These are phyloP conservation scores for Tolypocladium guangdongense DNA, from an alignment of 2,329 filamentous ascomycete species.

Conservation along the genomic window DNA sequence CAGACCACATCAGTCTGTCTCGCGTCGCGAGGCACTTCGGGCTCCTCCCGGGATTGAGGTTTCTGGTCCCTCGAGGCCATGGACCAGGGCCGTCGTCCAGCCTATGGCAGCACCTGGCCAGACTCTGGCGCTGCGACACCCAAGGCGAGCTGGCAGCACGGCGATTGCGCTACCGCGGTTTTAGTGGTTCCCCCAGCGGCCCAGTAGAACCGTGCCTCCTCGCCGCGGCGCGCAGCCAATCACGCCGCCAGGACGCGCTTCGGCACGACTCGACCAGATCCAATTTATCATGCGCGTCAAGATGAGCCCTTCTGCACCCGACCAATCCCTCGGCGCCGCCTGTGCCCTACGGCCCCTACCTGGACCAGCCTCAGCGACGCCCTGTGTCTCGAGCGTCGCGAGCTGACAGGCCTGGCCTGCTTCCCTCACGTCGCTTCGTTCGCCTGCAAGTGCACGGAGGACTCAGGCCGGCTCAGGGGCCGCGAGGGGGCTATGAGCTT, in stretches of 20 bases:
- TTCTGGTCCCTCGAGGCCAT: not conserved
- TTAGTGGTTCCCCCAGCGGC: not conserved
- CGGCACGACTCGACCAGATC: conserved; percentile 6
- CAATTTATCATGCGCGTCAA: conserved; percentile 12
- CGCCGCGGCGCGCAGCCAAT: conserved; percentile 4
- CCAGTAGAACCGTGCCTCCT: not conserved
- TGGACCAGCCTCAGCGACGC: not conserved
- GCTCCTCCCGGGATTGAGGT: not conserved
- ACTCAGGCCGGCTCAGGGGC: not conserved
- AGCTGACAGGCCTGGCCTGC: not conserved
- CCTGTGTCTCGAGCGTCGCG: not conserved
- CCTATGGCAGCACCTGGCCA: not conserved
- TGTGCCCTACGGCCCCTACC: not conserved
- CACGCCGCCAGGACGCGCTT: conserved; percentile 7
- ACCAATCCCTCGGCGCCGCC: conserved; percentile 4
- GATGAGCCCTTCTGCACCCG: conserved; percentile 5
- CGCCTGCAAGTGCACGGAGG: not conserved
- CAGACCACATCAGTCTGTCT: not conserved
- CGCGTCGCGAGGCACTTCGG: not conserved
- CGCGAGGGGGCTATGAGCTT: not conserved
- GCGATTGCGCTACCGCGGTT: not conserved
- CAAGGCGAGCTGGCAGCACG: not conserved
- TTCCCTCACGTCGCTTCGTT: not conserved
- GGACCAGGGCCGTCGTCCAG: not conserved
- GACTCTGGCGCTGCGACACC: not conserved